A percentile compares a stretch with the other conserved stretches of the same genome.
These are phyloP conservation scores for Diaporthe vexans DNA, from an alignment of 2,329 filamentous ascomycete genomes.

Conservation along the genomic window DNA sequence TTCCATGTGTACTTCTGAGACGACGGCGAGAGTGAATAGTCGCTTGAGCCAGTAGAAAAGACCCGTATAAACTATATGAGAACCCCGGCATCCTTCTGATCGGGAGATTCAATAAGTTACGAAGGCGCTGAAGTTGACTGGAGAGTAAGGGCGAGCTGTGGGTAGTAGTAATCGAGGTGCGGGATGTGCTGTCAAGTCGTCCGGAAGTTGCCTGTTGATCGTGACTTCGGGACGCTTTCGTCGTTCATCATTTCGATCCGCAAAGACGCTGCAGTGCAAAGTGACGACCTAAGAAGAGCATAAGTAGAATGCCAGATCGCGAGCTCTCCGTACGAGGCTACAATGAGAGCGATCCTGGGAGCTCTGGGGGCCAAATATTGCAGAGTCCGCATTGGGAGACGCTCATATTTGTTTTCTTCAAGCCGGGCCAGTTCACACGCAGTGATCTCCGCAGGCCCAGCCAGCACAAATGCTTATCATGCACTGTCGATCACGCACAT, in stretches of 20 bases:
- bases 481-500: conserved; percentile 17
- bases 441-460: neutral
- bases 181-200: neutral
- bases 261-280: neutral
- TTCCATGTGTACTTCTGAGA: no score
- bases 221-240: neutral
- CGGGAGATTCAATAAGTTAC: no score
- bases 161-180: no score
- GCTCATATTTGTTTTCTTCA: neutral
- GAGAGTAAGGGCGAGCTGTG: no score
- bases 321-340: neutral
- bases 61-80: no score
- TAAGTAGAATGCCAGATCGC: no score
- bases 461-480: neutral
- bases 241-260: neutral
- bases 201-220: neutral
- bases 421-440: neutral
- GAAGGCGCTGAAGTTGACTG: no score
- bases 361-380: neutral
- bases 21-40: no score
- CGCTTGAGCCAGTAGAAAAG: no score
- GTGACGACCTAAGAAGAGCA: neutral
- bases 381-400: neutral
- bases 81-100: no score
- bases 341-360: neutral